phyloP scores from a whole-genome alignment of 805 yeast genomes.

The Monosporozyma solicola region DNA sequence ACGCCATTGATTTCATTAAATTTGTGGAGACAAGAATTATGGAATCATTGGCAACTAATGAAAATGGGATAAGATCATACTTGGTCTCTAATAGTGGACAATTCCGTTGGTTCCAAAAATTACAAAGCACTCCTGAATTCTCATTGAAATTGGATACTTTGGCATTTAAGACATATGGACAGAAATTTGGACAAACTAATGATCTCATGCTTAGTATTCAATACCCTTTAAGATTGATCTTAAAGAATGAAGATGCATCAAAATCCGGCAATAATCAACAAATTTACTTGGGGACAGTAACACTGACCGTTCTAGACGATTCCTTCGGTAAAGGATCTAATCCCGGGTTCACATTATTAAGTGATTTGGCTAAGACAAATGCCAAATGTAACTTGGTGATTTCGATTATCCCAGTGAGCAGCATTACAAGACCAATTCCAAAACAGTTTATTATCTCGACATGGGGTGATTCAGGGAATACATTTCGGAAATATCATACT shows the following conservation, averaged over 20 bases:
- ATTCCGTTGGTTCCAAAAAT: background rate
- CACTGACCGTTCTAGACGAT: constrained; percentile 11
- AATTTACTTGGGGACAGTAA: constrained; percentile 12
- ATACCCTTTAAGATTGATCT: constrained; percentile 10
- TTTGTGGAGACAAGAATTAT: constrained; percentile 14
- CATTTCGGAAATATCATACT: constrained; percentile 11
- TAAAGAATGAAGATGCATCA: background rate
- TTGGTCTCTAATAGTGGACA: constrained; percentile 9
- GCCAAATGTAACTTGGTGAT: constrained; percentile 15
- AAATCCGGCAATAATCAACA: background rate
- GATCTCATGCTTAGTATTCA: constrained; percentile 9
- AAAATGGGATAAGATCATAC: constrained; percentile 15
- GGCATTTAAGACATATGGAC: constrained; percentile 6
- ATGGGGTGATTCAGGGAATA: constrained; percentile 14
- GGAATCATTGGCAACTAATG: constrained; percentile 19
- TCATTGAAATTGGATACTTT: constrained; percentile 8
- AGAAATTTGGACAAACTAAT: constrained; percentile 4
- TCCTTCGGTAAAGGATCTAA: background rate
- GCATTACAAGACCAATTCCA: constrained; percentile 5
- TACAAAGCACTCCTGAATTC: constrained; percentile 3
- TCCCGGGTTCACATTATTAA: constrained; percentile 3
- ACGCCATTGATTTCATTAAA: constrained; percentile 5
- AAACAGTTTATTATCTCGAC: constrained; percentile 15
- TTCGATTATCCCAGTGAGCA: constrained; percentile 8
- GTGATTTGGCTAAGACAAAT: constrained; percentile 4